phyloP scores from a whole-genome alignment of 75 land plant genomes.

The Sequoia sempervirens region DNA sequence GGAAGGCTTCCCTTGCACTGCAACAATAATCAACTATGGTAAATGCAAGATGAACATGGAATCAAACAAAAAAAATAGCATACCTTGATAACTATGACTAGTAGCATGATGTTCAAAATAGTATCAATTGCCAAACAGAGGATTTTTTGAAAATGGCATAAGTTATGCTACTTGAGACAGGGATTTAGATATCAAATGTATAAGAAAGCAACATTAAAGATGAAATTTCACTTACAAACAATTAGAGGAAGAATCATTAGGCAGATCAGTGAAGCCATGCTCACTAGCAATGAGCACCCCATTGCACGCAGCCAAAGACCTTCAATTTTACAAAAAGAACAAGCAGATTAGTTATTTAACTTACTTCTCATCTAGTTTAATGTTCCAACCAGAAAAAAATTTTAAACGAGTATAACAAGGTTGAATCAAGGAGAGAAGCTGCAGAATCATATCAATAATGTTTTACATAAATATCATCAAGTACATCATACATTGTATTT shows the following conservation, averaged over 20 bases:
- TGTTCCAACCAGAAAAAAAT: background rate
- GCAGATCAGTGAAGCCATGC: slow-evolving; percentile 98
- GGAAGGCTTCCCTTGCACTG: slow-evolving; percentile 93
- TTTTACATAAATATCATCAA: background rate
- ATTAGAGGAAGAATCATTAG: slow-evolving; percentile 76
- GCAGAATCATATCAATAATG: background rate
- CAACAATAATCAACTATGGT: slow-evolving; percentile 11
- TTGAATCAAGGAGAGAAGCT: background rate
- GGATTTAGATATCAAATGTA: background rate
- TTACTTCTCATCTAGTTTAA: background rate
- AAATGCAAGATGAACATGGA: background rate
- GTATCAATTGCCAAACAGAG: background rate
- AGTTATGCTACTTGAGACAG: slow-evolving; percentile 2
- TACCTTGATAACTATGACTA: background rate
- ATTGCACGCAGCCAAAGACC: slow-evolving; percentile 84
- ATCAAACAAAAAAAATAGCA: background rate
- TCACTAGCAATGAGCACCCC: slow-evolving; percentile 94
- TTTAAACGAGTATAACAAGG: background rate
- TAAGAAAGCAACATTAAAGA: background rate
- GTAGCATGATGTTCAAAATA: background rate
- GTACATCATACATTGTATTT: background rate
- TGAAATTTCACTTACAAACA: slow-evolving; percentile 58
- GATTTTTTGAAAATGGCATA: background rate
- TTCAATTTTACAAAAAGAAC: slow-evolving; percentile 17
- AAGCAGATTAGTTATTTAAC: background rate